Percentiles rank a stretch among this genome's conserved stretches.
Conservation (phyloP, 2,329 filamentous ascomycete species). For the Aspergillus pseudoterreus region DNA sequence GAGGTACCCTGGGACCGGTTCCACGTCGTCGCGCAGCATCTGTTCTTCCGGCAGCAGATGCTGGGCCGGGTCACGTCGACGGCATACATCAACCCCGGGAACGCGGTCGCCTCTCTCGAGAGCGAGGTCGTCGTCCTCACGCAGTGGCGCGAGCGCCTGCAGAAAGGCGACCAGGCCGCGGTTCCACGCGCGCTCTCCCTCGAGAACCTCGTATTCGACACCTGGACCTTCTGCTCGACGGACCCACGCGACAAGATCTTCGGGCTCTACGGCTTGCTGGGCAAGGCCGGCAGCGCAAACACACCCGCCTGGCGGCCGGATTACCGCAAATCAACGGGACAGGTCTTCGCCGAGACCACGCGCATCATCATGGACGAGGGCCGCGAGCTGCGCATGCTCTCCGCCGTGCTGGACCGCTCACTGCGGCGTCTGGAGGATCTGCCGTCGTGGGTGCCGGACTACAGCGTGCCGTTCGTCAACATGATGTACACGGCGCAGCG, state of each 20-base stretch:
- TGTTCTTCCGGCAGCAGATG: constrained; percentile 2
- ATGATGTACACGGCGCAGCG: constrained; percentile 1
- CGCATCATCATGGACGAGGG: background rate
- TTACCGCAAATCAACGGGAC: background rate
- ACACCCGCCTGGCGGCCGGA: background rate
- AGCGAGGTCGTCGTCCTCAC: constrained; percentile 3
- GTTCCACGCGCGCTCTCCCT: background rate
- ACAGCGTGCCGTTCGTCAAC: constrained; percentile 2
- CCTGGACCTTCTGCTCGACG: constrained; percentile 4
- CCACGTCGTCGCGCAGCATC: constrained; percentile 1
- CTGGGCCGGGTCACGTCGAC: constrained; percentile 1
- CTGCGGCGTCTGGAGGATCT: background rate
- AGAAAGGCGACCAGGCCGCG: background rate
- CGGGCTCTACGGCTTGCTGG: background rate
- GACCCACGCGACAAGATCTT: constrained; percentile 5
- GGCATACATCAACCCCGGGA: background rate
- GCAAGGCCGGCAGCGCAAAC: background rate
- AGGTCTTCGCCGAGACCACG: background rate
- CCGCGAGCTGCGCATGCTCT: constrained; percentile 2
- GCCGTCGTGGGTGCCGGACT: constrained; percentile 5
- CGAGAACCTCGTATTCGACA: constrained; percentile 5
- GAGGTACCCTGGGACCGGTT: constrained; percentile 2
- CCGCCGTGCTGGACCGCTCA: background rate
- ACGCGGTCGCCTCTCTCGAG: constrained; percentile 2
- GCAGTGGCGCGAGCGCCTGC: constrained; percentile 3